These are phyloP conservation scores for Pseudogymnoascus sp. DNA, from an alignment of 2,329 filamentous ascomycete species.

Conservation along the genomic window DNA sequence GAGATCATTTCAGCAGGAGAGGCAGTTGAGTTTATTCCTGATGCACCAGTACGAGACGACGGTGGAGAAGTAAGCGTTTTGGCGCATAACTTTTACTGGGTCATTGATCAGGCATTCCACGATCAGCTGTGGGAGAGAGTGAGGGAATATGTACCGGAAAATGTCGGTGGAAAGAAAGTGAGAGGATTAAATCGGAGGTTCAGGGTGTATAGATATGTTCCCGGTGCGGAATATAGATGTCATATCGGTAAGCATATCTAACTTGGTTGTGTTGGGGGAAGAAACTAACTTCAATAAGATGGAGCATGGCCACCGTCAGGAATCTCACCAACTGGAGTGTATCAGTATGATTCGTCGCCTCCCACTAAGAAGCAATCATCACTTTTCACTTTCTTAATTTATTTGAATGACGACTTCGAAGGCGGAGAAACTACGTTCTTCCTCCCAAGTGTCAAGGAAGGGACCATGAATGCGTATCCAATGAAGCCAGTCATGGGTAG, in stretches of 20 bases:
- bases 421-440: conserved; percentile 66
- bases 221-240: conserved; percentile 61
- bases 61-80: conserved; percentile 52
- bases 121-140: conserved; percentile 55
- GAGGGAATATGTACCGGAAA: conserved; percentile 45
- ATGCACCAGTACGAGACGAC: conserved; percentile 57
- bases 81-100: conserved; percentile 68
- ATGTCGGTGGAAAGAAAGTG: conserved; percentile 46
- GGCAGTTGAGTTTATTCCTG: conserved; percentile 55
- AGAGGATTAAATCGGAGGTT: conserved; percentile 61
- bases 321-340: conserved; percentile 40
- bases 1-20: conserved; percentile 60
- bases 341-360: conserved; percentile 60
- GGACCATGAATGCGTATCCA: conserved; percentile 59
- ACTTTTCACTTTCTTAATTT: conserved; percentile 60
- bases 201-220: conserved; percentile 63
- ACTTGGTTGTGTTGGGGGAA: background rate
- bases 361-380: conserved; percentile 52
- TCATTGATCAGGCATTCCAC: conserved; percentile 54
- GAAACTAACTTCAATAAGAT: conserved; percentile 32
- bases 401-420: conserved; percentile 63
- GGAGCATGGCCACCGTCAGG: conserved; percentile 66
- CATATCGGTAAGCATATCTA: conserved; percentile 43
- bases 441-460: conserved; percentile 53
- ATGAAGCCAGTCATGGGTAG: conserved; percentile 60